Conservation (phyloP, 1,284 basidiomycete species). For the Caloboletus firmus region DNA sequence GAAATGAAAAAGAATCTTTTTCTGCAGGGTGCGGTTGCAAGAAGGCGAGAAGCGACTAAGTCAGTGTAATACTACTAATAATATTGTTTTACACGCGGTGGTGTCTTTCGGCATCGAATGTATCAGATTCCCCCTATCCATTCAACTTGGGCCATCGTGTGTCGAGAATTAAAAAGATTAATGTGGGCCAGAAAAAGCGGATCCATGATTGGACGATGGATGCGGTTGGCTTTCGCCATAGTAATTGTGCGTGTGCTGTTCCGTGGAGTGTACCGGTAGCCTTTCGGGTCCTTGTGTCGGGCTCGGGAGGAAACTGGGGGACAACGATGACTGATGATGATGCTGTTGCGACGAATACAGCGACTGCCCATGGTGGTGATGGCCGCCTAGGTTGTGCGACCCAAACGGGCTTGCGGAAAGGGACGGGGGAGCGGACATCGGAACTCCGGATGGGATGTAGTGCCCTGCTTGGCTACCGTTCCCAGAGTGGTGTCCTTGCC, state of each 20-base stretch:
- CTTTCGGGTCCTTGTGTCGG: slow-evolving; percentile 34
- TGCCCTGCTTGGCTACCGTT: slow-evolving; percentile 36
- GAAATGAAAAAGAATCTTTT: slow-evolving; percentile 23
- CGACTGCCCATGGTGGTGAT: slow-evolving; percentile 34
- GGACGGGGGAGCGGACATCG: slow-evolving; percentile 52
- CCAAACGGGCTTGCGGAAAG: slow-evolving; percentile 49
- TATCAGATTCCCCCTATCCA: slow-evolving; percentile 23
- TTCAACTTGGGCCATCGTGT: neutral
- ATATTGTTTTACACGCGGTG: slow-evolving; percentile 35
- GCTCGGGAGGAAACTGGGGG: slow-evolving; percentile 30
- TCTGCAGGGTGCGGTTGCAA: slow-evolving; percentile 28
- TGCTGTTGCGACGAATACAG: slow-evolving; percentile 34
- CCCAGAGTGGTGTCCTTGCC: slow-evolving; percentile 37
- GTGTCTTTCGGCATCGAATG: slow-evolving; percentile 20
- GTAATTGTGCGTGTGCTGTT: slow-evolving; percentile 34
- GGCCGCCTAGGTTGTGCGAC: slow-evolving; percentile 34
- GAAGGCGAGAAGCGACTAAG: slow-evolving; percentile 34
- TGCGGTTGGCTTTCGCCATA: slow-evolving; percentile 42
- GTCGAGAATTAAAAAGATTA: slow-evolving; percentile 43
- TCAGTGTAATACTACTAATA: slow-evolving; percentile 38
- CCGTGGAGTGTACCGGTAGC: slow-evolving; percentile 35
- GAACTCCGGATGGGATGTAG: slow-evolving; percentile 48
- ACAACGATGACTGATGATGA: slow-evolving; percentile 33
- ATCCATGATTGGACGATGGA: slow-evolving; percentile 45
- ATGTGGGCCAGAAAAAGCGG: slow-evolving; percentile 50